phyloP scores from a whole-genome alignment of 331 rosid species.

The Malus hybrid region DNA sequence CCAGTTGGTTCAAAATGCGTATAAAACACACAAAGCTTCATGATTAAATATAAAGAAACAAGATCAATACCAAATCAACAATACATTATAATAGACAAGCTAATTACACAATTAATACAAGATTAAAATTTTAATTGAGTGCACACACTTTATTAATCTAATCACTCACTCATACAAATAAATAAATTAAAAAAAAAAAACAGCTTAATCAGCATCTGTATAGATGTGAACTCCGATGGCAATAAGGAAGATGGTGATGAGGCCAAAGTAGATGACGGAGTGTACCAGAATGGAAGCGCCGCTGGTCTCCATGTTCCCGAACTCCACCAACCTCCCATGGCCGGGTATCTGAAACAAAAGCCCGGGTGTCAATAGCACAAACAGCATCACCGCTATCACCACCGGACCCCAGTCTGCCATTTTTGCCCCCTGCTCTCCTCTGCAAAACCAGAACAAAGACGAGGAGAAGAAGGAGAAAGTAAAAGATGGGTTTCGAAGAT shows the following conservation, averaged over 20 bases:
- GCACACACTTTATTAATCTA: background rate
- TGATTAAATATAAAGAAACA: background rate
- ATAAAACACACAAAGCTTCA: background rate
- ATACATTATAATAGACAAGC: no score
- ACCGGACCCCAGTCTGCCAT: slow-evolving; percentile 99
- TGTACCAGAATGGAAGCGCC: slow-evolving; percentile 70
- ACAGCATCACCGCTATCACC: slow-evolving; percentile 61
- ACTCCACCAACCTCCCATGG: slow-evolving; percentile 47
- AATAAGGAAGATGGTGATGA: slow-evolving; percentile 67
- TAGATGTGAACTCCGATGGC: slow-evolving; percentile 72
- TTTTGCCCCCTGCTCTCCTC: background rate
- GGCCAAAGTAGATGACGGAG: slow-evolving; percentile 65
- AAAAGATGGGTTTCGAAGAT: background rate
- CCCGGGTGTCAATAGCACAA: slow-evolving; percentile 71
- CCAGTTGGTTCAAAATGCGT: background rate
- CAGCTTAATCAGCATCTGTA: slow-evolving; percentile 27
- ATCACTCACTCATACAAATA: background rate
- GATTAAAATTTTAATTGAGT: no score
- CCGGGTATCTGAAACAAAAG: slow-evolving; percentile 74
- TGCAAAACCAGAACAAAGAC: background rate
- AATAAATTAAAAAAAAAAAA: background rate
- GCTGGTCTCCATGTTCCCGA: slow-evolving; percentile 83
- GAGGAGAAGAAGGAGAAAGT: background rate
- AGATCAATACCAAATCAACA: background rate
- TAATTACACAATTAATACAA: background rate